Base-by-base conservation (phyloP, 2,329 filamentous ascomycete species). In the Lecanoromycetidae sp. region DNA sequence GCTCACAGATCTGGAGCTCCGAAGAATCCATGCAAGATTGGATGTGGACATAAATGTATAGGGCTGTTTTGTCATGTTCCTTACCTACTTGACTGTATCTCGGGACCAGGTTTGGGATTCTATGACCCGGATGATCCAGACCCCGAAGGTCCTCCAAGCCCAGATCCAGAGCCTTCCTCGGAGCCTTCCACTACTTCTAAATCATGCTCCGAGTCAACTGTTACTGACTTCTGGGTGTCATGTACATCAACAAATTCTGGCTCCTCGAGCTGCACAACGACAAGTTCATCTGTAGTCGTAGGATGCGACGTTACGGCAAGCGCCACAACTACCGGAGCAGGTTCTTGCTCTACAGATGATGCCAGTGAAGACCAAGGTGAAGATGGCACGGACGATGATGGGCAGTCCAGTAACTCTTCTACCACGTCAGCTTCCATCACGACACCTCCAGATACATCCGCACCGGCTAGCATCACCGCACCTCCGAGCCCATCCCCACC, bases 231-330 rank as follows among this genome's bases (percentile, higher is more conserved):
- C 40, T 5, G 20, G 17, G 40, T 43, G 15, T 34, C 40, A n/a
- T 43, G 40, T 34, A 26, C 40, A 23, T 34, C 40, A 12, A 22
- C 12, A 3, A 43, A 34, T 15, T 27, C 27, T 17, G 26, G 15
- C 39, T 43, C 39, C 26, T 43, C 39, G 26, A 43, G 39, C 26
- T 43, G 39, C 26, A 43, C 40, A 6, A 43, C 26, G 12, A 43
- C 40, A 43, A 43, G 40, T 29, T 43, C 40, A 43, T 23, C 40
- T 43, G 15, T 30, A 10, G 26, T 22, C 12, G 12, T 19, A 22
- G 40, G 40, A 2, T 34, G 40, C 40, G 27, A n/a, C n/a, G n/a
- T n/a, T n/a, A n/a, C 6, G 32, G 27, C 27, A 9, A 43, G 17
- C 19, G 12, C 27, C 17, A 43, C 40, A 4, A 30, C 40, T 29